Conservation (phyloP, 768 basidiomycete genomes). For the Dioszegia hungarica region DNA sequence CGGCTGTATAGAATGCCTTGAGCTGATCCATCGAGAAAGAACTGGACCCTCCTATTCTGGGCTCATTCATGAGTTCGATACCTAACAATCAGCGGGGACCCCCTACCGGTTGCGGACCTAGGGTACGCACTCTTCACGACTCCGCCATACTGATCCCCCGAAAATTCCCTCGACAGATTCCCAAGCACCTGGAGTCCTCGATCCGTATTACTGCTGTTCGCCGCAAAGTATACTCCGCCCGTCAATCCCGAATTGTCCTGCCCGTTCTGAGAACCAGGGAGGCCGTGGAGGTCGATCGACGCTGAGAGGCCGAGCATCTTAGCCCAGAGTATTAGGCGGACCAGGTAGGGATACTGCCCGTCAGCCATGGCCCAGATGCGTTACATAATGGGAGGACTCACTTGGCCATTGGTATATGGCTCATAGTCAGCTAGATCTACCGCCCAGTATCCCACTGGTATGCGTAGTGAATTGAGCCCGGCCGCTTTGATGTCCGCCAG, state of each 20-base stretch:
- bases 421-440: slow-evolving; percentile 29
- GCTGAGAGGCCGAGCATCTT: slow-evolving; percentile 32
- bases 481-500: slow-evolving; percentile 30
- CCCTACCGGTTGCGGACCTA: not conserved
- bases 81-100: slow-evolving; percentile 12
- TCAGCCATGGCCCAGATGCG: not conserved
- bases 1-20: slow-evolving; percentile 38
- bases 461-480: slow-evolving; percentile 40
- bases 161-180: slow-evolving; percentile 44
- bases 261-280: slow-evolving; percentile 44
- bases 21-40: slow-evolving; percentile 39
- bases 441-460: slow-evolving; percentile 45
- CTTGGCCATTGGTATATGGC: slow-evolving; percentile 35
- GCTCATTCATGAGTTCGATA: slow-evolving; percentile 47
- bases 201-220: slow-evolving; percentile 30
- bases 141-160: slow-evolving; percentile 34
- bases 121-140: slow-evolving; percentile 40
- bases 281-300: slow-evolving; percentile 43
- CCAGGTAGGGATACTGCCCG: slow-evolving; percentile 32
- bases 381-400: slow-evolving; percentile 13
- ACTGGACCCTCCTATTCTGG: slow-evolving; percentile 26
- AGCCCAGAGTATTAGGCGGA: slow-evolving; percentile 40
- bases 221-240: slow-evolving; percentile 22
- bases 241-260: slow-evolving; percentile 43
- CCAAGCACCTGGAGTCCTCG: slow-evolving; percentile 19